Percentiles rank a stretch among this genome's conserved stretches.
phyloP scores from a whole-genome alignment of 768 basidiomycete genomes.

The Hemileccinum rubropunctum region DNA sequence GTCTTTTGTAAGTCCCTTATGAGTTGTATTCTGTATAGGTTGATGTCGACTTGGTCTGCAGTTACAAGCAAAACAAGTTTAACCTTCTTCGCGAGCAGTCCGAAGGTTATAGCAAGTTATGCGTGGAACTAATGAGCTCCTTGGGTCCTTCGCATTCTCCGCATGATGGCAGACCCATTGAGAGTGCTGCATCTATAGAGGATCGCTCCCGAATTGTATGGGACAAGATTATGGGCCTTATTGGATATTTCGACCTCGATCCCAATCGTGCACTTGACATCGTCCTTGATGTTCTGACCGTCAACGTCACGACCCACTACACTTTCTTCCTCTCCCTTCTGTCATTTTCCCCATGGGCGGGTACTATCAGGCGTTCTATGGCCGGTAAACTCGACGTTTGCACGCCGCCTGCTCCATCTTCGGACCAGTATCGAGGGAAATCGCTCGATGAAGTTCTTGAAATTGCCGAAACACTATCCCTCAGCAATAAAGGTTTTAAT shows the following conservation, averaged over 20 bases:
- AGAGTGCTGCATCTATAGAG: conserved; percentile 54
- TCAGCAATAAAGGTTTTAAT: conserved; percentile 2
- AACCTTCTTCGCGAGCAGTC: conserved; percentile 96
- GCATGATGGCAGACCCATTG: conserved; percentile 61
- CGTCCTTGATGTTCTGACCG: conserved; percentile 86
- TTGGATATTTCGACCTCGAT: conserved; percentile 96
- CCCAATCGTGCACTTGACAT: conserved; percentile 93
- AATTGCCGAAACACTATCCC: conserved; percentile 42
- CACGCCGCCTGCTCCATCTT: conserved; percentile 39
- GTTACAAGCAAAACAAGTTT: conserved; percentile 98
- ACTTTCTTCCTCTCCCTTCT: conserved; percentile 87
- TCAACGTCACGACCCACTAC: conserved; percentile 78
- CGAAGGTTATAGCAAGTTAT: conserved; percentile 94
- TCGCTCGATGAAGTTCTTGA: conserved; percentile 63
- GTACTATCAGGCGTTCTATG: conserved; percentile 37
- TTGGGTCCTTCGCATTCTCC: conserved; percentile 74
- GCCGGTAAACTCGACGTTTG: conserved; percentile 24
- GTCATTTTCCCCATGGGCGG: conserved; percentile 86
- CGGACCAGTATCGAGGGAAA: conserved; percentile 53
- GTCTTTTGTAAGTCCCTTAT: conserved; percentile 63
- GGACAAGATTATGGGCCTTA: conserved; percentile 84
- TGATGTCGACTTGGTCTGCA: conserved; percentile 30
- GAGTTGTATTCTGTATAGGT: not conserved
- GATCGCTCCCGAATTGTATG: conserved; percentile 68
- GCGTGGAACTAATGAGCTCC: conserved; percentile 75